phyloP scores from a whole-genome alignment of 345 rosid genomes.

The Draba incana region DNA sequence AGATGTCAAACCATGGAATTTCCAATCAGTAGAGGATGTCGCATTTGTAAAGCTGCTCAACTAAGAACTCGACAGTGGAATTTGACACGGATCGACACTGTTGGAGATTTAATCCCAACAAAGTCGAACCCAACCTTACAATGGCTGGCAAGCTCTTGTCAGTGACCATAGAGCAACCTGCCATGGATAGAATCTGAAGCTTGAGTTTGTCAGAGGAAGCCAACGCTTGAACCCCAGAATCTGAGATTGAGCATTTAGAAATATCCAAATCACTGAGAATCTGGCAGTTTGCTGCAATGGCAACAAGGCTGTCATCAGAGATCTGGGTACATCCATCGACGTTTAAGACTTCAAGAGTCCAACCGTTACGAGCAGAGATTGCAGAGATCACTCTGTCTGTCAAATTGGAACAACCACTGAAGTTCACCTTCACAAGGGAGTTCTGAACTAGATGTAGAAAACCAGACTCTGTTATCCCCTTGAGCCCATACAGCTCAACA shows the following conservation, averaged over 20 bases:
- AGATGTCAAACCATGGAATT: neutral
- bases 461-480: constrained; percentile 74
- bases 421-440: constrained; percentile 73
- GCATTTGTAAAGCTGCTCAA: constrained; percentile 75
- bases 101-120: constrained; percentile 80
- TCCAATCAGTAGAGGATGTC: constrained; percentile 71
- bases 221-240: constrained; percentile 62
- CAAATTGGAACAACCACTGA: constrained; percentile 74
- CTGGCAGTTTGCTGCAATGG: constrained; percentile 69
- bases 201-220: constrained; percentile 58
- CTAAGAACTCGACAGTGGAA: constrained; percentile 56
- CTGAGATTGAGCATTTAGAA: constrained; percentile 68
- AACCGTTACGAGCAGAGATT: constrained; percentile 62
- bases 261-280: constrained; percentile 79
- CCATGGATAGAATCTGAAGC: constrained; percentile 74
- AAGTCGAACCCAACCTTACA: constrained; percentile 58
- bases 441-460: constrained; percentile 60
- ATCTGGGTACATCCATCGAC: constrained; percentile 74
- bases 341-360: constrained; percentile 74
- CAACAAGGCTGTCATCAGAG: constrained; percentile 63
- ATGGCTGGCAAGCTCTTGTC: constrained; percentile 65
- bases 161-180: constrained; percentile 70
- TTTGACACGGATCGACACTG: constrained; percentile 70
- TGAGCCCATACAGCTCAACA: constrained; percentile 69
- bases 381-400: constrained; percentile 62